Percentiles rank a stretch among this genome's conserved stretches.
These are phyloP conservation scores for Artemisia annua DNA, from an alignment of 129 eudicot genomes.

Conservation along the genomic window DNA sequence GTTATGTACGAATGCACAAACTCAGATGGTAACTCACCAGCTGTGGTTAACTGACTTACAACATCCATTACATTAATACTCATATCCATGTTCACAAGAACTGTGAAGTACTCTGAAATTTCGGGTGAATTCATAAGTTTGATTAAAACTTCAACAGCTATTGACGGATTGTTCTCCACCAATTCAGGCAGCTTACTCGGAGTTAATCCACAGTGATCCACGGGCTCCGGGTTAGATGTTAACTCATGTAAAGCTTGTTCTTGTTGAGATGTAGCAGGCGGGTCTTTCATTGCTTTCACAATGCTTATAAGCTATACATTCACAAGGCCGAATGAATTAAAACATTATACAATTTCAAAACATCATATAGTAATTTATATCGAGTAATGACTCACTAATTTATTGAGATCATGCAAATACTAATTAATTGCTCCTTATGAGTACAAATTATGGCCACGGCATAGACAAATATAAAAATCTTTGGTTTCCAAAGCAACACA, in stretches of 20 bases:
- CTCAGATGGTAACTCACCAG: constrained; percentile 90
- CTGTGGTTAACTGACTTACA: constrained; percentile 88
- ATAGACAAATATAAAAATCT: too few relatives aligned
- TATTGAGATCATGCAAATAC: background rate
- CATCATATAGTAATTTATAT: background rate
- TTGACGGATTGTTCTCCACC: constrained; percentile 92
- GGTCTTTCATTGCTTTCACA: too few relatives aligned
- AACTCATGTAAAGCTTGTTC: constrained; percentile 1
- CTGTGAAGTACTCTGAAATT: constrained; percentile 81
- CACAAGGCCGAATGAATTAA: background rate
- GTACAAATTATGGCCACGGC: background rate
- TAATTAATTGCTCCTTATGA: background rate
- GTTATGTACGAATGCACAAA: constrained; percentile 92
- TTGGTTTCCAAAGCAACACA: too few relatives aligned
- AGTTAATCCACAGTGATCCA: constrained; percentile 86
- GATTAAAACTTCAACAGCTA: constrained; percentile 86
- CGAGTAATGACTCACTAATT: too few relatives aligned
- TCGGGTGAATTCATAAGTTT: constrained; percentile 85
- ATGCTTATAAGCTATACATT: background rate
- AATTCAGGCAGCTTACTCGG: constrained; percentile 89
- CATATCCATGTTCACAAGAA: constrained; percentile 95
- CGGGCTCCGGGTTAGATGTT: constrained; percentile 79
- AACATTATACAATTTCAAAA: background rate
- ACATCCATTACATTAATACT: constrained; percentile 99
- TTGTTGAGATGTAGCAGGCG: too few relatives aligned